Evolutionary conservation across 75 land plant species (phyloP).

Genomic region (Selaginella tamariscina): DNA sequence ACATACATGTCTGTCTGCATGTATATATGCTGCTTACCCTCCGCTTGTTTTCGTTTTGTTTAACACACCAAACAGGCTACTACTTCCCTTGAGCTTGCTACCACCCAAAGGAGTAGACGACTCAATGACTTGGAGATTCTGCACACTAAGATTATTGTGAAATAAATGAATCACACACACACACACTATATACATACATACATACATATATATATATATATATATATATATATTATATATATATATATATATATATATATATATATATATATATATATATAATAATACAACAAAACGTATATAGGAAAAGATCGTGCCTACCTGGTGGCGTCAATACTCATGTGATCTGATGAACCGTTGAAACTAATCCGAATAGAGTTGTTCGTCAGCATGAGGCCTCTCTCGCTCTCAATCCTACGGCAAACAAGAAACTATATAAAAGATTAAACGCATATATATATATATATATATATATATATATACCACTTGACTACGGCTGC

Average conservation of each 20-base stretch:
- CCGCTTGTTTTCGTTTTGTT: conserved; percentile 87
- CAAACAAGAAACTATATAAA: neutral
- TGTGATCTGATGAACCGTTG: conserved; percentile 87
- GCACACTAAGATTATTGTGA: conserved; percentile 39
- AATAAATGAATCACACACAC: neutral
- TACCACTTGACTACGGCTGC: conserved; percentile 85
- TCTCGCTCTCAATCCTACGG: conserved; percentile 31
- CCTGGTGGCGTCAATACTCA: conserved; percentile 97
- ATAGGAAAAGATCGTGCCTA: conserved; percentile 11
- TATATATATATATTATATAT: no score
- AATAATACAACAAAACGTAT: neutral
- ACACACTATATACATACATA: no score
- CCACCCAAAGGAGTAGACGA: conserved; percentile 36
- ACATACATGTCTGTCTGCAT: neutral
- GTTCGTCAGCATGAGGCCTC: conserved; percentile 24
- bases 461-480: neutral
- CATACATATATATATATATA: no score
- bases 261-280: no score
- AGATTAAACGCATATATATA: neutral
- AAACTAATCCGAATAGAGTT: conserved; percentile 51
- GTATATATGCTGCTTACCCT: conserved; percentile 41
- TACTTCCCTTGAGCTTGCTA: conserved; percentile 52
- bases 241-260: no score
- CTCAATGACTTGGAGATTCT: conserved; percentile 84
- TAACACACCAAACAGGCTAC: conserved; percentile 74